phyloP scores from a whole-genome alignment of 2,329 filamentous ascomycete genomes.

The Trichoderma asperellum region DNA sequence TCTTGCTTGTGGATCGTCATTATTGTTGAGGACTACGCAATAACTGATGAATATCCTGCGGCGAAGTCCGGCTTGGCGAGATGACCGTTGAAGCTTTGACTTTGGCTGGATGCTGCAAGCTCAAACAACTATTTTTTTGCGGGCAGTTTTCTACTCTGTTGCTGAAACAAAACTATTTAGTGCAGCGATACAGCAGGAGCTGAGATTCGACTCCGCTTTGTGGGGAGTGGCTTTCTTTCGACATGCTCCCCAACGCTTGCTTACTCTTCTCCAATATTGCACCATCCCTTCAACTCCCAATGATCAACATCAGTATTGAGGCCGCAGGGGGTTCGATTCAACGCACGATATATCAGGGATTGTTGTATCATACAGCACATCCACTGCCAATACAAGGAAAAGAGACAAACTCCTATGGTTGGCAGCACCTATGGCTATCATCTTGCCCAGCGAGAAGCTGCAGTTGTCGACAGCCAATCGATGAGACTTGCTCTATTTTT shows the following conservation, averaged over 20 bases:
- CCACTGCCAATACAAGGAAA: neutral
- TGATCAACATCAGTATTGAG: neutral
- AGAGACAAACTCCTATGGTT: neutral
- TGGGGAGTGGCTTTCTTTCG: neutral
- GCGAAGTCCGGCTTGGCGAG: neutral
- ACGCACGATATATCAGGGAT: neutral
- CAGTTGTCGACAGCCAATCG: constrained; percentile 4
- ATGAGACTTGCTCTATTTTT: constrained; percentile 18
- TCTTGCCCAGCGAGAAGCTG: constrained; percentile 2
- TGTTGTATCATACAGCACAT: neutral
- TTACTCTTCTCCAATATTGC: neutral
- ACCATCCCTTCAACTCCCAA: neutral
- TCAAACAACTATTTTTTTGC: neutral
- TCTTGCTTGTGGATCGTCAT: neutral
- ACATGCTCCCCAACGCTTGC: neutral
- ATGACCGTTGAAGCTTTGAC: neutral
- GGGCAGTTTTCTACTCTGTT: neutral
- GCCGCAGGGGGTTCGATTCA: neutral
- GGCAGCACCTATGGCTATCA: neutral
- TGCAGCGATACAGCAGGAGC: neutral
- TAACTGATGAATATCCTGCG: neutral
- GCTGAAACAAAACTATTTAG: neutral
- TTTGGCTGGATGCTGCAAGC: neutral
- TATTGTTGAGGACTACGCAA: neutral
- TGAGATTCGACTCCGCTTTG: constrained; percentile 14